Evolutionary conservation across 805 yeast genomes (phyloP), one percentile per base, ranked within the genome.

Genomic region (Maudiozyma serrabonitensis): DNA sequence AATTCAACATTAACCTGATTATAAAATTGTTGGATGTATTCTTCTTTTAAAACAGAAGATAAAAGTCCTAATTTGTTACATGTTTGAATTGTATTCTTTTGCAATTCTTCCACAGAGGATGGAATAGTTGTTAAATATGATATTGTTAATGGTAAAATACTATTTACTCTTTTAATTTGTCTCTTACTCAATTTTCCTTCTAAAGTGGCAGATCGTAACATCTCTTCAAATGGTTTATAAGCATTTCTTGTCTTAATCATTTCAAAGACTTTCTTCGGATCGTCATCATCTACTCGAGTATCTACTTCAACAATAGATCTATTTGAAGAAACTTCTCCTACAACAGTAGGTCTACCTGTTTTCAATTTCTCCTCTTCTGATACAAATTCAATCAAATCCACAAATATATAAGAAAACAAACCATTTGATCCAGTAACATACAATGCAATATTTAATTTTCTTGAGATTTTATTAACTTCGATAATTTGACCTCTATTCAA

Each of bases 401-500:
- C 80, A 61, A 90, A 83, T 1, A 87, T 75, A 59, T 79, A 86
- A 1, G 96, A 96, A 63, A 77, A 88, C 61, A 90, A 69, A 0
- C 99, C 99, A 63, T 84, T 84, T 2, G 80, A 61, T 0, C 82
- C 83, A 1, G 86, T 69, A 15, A 78, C 73, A 62, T 85, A 88
- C 31, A 93, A 71, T 3, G 95, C 87, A 18, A 82, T 75, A 28
- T 72, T 70, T 18, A 74, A 67, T 2, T 58, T 46, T 55, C 97
- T 76, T 7, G 90, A 75, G 34, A 75, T 63, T 0, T 56, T 57
- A 60, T 88, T 87, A 42, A 93, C 56, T 4, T 59, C 53, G 3
- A 68, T 50, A 8, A 82, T 67, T 40, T 78, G 73, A 0, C 48
- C 31, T 6, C 63, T 65, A 15, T 59, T 56, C 26, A 84, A 60